These are phyloP conservation scores for Fusarium sulawesiense DNA, from an alignment of 2,329 filamentous ascomycete species.

Conservation along the genomic window DNA sequence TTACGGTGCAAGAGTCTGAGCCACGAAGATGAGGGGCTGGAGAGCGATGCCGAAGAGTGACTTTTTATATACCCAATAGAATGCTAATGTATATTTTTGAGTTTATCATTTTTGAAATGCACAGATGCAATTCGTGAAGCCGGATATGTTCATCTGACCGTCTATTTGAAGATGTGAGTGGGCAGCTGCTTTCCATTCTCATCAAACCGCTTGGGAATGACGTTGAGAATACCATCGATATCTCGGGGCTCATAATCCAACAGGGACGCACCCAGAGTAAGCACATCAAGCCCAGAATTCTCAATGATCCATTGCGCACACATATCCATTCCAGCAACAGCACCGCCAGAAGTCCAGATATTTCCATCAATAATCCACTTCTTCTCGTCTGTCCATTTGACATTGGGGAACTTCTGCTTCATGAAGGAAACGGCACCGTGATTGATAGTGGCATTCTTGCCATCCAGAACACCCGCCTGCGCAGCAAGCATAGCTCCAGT, in stretches of 20 bases:
- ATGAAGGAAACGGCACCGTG: constrained; percentile 49
- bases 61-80: not conserved
- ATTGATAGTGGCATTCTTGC: constrained; percentile 57
- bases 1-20: constrained; percentile 27
- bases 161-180: constrained; percentile 29
- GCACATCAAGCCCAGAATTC: constrained; percentile 48
- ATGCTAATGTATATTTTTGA: not conserved
- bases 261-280: constrained; percentile 29
- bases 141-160: accelerated
- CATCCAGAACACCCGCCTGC: constrained; percentile 54
- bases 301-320: constrained; percentile 55
- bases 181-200: constrained; percentile 47
- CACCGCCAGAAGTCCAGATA: constrained; percentile 60
- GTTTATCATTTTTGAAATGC: not conserved
- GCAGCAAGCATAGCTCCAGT: constrained; percentile 52
- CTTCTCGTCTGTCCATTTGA: constrained; percentile 57
- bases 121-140: not conserved
- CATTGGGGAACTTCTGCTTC: constrained; percentile 51
- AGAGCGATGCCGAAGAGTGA: accelerated
- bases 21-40: not conserved
- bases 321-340: constrained; percentile 60
- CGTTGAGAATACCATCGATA: constrained; percentile 44
- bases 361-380: constrained; percentile 60
- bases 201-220: constrained; percentile 48
- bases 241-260: constrained; percentile 53